Evolutionary conservation across 345 rosid species (phyloP).

Genomic region (Excoecaria cochinchinensis): DNA sequence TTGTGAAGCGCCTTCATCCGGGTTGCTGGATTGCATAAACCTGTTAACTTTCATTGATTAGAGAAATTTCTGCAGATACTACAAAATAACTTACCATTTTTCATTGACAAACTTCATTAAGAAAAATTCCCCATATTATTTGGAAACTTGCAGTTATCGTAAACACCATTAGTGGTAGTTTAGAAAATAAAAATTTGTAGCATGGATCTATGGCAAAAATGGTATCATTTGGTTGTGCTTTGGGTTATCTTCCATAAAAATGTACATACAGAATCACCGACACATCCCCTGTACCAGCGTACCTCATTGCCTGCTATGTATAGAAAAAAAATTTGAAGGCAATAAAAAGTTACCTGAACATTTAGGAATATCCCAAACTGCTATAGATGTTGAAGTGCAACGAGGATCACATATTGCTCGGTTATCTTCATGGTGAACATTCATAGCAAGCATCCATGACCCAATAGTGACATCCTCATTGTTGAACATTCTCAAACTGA

Average conservation of each 20-base stretch:
- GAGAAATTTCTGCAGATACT: not conserved
- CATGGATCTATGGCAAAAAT: no score
- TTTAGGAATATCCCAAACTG: slow-evolving; percentile 88
- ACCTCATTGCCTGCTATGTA: not conserved
- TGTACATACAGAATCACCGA: not conserved
- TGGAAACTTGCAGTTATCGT: no score
- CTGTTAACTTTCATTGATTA: slow-evolving; percentile 32
- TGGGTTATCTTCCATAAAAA: no score
- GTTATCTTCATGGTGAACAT: slow-evolving; percentile 73
- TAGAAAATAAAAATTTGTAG: no score
- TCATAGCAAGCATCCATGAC: slow-evolving; percentile 92
- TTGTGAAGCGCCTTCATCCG: slow-evolving; percentile 67
- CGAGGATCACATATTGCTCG: slow-evolving; percentile 73
- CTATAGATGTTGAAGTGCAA: slow-evolving; percentile 71
- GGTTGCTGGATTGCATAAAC: slow-evolving; percentile 63
- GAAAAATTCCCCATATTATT: no score
- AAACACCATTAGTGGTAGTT: no score
- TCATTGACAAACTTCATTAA: no score
- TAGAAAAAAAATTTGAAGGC: not conserved
- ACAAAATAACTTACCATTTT: no score
- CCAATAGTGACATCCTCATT: slow-evolving; percentile 92
- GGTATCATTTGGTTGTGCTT: no score
- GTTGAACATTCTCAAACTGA: slow-evolving; percentile 80
- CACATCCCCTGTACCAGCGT: no score
- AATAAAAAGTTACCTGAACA: slow-evolving; percentile 60